Percentiles rank a stretch among this genome's conserved stretches.
Evolutionary conservation across 129 eudicot genomes (phyloP).

Genomic region (Centella asiatica): DNA sequence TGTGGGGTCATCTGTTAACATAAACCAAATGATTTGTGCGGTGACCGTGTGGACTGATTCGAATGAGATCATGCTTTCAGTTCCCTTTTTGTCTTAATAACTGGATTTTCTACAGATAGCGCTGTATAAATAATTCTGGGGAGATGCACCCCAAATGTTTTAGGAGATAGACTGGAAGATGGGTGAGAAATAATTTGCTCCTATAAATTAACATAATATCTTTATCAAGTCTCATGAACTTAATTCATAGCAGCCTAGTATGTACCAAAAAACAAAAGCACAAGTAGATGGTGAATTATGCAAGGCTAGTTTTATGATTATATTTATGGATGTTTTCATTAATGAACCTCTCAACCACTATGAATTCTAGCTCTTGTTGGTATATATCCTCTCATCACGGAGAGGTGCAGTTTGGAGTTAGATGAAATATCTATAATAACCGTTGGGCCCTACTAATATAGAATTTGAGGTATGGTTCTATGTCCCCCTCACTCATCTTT

Average conservation of each 20-base stretch:
- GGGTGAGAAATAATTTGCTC: no score
- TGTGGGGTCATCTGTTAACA: conserved; percentile 3
- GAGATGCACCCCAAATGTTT: no score
- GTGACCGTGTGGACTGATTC: not conserved
- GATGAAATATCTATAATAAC: no score
- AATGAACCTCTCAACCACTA: not conserved
- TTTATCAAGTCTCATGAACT: not conserved
- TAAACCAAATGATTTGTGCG: not conserved
- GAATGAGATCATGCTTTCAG: not conserved
- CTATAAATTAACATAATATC: not conserved
- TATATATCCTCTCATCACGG: not conserved
- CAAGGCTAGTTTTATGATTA: not conserved
- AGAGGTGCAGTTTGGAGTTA: no score
- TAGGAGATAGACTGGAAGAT: no score
- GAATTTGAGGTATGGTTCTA: no score
- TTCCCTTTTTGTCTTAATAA: not conserved
- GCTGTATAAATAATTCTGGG: not conserved
- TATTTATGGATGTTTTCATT: not conserved
- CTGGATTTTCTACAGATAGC: not conserved
- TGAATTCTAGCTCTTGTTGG: not conserved
- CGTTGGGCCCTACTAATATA: no score
- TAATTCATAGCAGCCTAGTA: not conserved
- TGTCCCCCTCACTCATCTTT: no score
- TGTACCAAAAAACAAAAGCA: not conserved
- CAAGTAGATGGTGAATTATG: not conserved